A percentile compares a stretch with the other conserved stretches of the same genome.
Conservation (phyloP, 2,329 filamentous ascomycete genomes). For the Proliferodiscus dingleyae region DNA sequence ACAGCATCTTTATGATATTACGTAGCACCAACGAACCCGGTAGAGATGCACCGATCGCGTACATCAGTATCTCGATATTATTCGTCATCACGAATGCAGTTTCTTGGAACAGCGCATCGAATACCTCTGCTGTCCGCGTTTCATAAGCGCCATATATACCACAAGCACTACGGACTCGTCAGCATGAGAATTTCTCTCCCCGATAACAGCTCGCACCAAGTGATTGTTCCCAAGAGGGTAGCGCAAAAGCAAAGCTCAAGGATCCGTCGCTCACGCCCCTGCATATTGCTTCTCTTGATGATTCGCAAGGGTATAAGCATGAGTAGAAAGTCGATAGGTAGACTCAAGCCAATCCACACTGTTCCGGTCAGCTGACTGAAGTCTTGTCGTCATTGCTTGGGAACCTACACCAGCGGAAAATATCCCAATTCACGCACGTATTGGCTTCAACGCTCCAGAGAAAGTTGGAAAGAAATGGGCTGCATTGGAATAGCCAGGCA, state of each 20-base stretch:
- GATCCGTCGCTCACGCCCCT: constrained; percentile 24
- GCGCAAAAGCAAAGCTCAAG: constrained; percentile 27
- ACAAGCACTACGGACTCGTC: constrained; percentile 3
- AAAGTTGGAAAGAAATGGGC: constrained; percentile 28
- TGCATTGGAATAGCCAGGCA: constrained; percentile 25
- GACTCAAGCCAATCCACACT: constrained; percentile 28
- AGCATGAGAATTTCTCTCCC: background rate
- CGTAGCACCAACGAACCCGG: constrained; percentile 18
- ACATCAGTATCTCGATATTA: constrained; percentile 30
- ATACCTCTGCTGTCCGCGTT: constrained; percentile 11
- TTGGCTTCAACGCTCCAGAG: constrained; percentile 18
- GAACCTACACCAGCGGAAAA: constrained; percentile 25
- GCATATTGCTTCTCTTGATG: constrained; percentile 21
- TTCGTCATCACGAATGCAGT: constrained; percentile 27
- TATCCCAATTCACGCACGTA: constrained; percentile 27
- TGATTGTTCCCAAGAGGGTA: constrained; percentile 27
- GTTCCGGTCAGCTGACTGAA: constrained; percentile 3
- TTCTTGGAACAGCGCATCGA: constrained; percentile 25
- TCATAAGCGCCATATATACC: constrained; percentile 23
- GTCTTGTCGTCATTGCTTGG: background rate
- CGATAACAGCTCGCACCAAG: constrained; percentile 19
- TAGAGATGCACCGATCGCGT: constrained; percentile 29
- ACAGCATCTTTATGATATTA: background rate
- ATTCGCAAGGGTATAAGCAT: constrained; percentile 25
- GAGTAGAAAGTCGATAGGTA: constrained; percentile 27